Base-by-base conservation (phyloP, 2,329 filamentous ascomycete genomes). In the Xylariaceae sp. region DNA sequence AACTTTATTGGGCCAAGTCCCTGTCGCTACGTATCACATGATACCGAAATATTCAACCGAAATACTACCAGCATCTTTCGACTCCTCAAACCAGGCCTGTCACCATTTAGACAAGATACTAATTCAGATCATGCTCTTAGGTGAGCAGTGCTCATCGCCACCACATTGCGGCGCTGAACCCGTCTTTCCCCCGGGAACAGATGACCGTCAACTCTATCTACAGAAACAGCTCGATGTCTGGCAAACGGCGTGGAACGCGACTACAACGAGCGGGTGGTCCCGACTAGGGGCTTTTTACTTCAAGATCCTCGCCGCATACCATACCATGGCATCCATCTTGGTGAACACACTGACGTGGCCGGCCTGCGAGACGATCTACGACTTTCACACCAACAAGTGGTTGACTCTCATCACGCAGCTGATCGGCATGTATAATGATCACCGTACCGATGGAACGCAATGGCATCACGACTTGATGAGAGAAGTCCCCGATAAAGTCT, bases 261-360 rank as follows among this genome's bases (percentile, higher is more conserved):
- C 67, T 7, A 52, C 56, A 7, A 39, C 50, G 11, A 48, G 50
- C 1, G 12, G 59, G 1, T 42, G 48, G 3, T 52, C 62, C 2
- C 54, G 52, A n/a, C 56, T 51, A 6, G 54, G 60, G 16, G 45
- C 47, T 16, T 61, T 62, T 13, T 60, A 56, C 12, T 51, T 71
- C 42, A 48, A 54, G 1, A 52, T 78, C 0, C 59, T 79, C 0
- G 54, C 48, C 3, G 51, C 68, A 3, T 74, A 77, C 51, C 66
- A 78, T 56, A 66, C 62, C 46, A 70, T 80, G 71, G 68, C 70
- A 1, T 62, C 56, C 5, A 73, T 80, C 50, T 76, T 78, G 69
- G 62, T 63, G 12, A 60, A 67, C 5, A 69, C 69, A 0, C 71
- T 67, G 44, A 61, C 74, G 0, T 54, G 53, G 1, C 52, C 55